phyloP scores from a whole-genome alignment of 805 yeast genomes.

The Wickerhamiella cacticola region DNA sequence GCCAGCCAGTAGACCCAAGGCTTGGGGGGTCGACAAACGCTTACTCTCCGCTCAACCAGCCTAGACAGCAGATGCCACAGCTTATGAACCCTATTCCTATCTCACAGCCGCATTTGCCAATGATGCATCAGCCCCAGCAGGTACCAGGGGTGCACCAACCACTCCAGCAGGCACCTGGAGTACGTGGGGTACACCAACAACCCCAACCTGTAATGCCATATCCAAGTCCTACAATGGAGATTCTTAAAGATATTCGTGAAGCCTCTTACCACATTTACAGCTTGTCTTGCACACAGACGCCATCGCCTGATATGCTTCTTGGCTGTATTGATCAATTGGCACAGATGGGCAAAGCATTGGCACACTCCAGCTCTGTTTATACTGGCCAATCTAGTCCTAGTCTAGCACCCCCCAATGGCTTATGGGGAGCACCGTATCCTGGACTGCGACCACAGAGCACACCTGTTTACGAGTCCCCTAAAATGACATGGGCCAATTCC shows the following conservation, averaged over 20 bases:
- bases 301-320: background rate
- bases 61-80: background rate
- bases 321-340: background rate
- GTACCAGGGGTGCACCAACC: background rate
- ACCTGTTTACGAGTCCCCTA: background rate
- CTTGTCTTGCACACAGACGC: background rate
- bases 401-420: background rate
- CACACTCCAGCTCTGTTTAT: too few relatives aligned
- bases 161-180: too few relatives aligned
- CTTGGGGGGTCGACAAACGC: too few relatives aligned
- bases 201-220: background rate
- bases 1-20: background rate
- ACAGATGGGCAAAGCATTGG: background rate
- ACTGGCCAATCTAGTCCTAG: background rate
- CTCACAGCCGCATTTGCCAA: background rate
- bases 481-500: constrained; percentile 3
- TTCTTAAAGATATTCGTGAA: background rate
- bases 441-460: constrained; percentile 3
- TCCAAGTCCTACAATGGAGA: background rate
- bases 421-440: constrained; percentile 1
- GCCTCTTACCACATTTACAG: background rate
- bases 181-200: background rate
- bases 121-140: background rate
- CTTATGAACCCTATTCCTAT: too few relatives aligned
- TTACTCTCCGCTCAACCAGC: background rate